phyloP scores from a whole-genome alignment of 371 early-diverging fungal genomes.

The Actinomucor elegans region DNA sequence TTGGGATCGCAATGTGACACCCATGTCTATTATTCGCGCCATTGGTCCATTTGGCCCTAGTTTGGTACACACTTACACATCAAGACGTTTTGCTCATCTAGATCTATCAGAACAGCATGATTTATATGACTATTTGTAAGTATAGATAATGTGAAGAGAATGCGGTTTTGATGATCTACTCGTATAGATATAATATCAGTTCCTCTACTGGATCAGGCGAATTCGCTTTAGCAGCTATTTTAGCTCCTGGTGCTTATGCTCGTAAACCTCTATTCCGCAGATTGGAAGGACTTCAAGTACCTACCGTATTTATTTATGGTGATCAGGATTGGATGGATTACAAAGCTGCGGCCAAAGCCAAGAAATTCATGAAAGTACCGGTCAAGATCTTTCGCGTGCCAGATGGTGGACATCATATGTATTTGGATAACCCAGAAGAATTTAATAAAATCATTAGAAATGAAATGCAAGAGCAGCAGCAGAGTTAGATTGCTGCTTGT shows the following conservation, averaged over 20 bases:
- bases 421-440: slow-evolving; percentile 79
- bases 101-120: slow-evolving; percentile 60
- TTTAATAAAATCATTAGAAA: slow-evolving; percentile 59
- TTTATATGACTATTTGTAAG: slow-evolving; percentile 62
- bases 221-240: slow-evolving; percentile 71
- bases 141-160: not conserved
- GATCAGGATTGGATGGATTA: slow-evolving; percentile 91
- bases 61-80: slow-evolving; percentile 69
- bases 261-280: slow-evolving; percentile 74
- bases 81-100: slow-evolving; percentile 67
- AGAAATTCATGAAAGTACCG: slow-evolving; percentile 53
- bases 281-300: slow-evolving; percentile 67
- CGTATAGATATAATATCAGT: slow-evolving; percentile 73
- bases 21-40: slow-evolving; percentile 78
- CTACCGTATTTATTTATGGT: slow-evolving; percentile 83
- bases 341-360: slow-evolving; percentile 67
- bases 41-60: slow-evolving; percentile 80
- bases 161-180: not conserved
- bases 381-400: slow-evolving; percentile 48
- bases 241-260: slow-evolving; percentile 85
- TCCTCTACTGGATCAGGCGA: slow-evolving; percentile 79
- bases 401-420: slow-evolving; percentile 85
- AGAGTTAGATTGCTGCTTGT: too few relatives aligned
- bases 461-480: slow-evolving; percentile 36
- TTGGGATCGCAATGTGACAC: slow-evolving; percentile 79